Percentiles rank a stretch among this genome's conserved stretches.
phyloP scores from a whole-genome alignment of 164 flowering plant species.

The Umbilicus rupestris region DNA sequence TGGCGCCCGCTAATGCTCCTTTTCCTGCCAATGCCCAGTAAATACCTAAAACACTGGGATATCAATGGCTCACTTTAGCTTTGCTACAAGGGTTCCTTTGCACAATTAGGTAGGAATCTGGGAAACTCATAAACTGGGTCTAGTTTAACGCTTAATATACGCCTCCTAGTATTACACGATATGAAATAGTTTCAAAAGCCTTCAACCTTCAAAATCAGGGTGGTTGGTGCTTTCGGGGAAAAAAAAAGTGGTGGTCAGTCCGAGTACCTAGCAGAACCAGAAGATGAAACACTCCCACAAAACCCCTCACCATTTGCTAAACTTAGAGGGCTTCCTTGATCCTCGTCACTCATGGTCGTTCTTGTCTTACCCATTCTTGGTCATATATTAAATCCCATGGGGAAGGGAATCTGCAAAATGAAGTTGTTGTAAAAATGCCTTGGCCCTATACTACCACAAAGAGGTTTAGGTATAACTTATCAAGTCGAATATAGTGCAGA shows the following conservation, averaged over 20 bases:
- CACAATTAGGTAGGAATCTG: not conserved
- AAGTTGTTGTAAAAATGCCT: too few species aligned
- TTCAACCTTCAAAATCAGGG: not conserved
- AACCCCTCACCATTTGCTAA: slow-evolving; percentile 9
- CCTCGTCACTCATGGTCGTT: not conserved
- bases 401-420: slow-evolving; percentile 10
- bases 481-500: not conserved
- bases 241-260: slow-evolving; percentile 8
- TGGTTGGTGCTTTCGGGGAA: not conserved
- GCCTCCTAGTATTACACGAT: not conserved
- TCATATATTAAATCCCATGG: slow-evolving; percentile 8
- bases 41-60: not conserved
- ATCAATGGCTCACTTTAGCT: not conserved
- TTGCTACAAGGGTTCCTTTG: not conserved
- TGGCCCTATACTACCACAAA: too few species aligned
- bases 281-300: slow-evolving; percentile 9
- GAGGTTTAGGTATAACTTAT: not conserved
- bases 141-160: not conserved
- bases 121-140: not conserved
- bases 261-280: slow-evolving; percentile 2
- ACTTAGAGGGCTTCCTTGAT: slow-evolving; percentile 8
- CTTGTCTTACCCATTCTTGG: slow-evolving; percentile 8
- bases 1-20: not conserved
- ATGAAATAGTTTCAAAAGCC: not conserved
- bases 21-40: not conserved